Evolutionary conservation across 1,139 yeast species (phyloP).

Genomic region (Yamadazyma dendronema): DNA sequence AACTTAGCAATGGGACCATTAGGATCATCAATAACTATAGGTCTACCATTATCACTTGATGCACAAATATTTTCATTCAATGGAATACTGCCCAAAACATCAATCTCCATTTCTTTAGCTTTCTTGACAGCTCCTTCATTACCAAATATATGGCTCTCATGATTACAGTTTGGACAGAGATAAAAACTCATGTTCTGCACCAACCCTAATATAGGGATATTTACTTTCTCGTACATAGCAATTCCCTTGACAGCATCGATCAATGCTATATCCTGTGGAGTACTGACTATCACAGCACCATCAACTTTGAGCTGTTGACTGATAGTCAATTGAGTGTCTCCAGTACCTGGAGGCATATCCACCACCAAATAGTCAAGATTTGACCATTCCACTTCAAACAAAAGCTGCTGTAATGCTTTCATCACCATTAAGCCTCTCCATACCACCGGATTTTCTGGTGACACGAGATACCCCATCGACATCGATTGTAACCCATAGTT

Average conservation of each 20-base stretch:
- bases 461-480: slow-evolving; percentile 85
- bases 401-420: slow-evolving; percentile 79
- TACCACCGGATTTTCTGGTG: slow-evolving; percentile 69
- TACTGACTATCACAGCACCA: slow-evolving; percentile 80
- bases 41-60: slow-evolving; percentile 64
- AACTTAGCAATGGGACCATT: slow-evolving; percentile 27
- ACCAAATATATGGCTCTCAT: slow-evolving; percentile 76
- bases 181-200: slow-evolving; percentile 84
- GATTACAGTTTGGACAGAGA: slow-evolving; percentile 58
- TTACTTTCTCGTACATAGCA: slow-evolving; percentile 70
- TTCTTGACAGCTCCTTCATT: slow-evolving; percentile 60
- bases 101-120: slow-evolving; percentile 51
- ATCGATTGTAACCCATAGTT: slow-evolving; percentile 80
- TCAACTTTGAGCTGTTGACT: slow-evolving; percentile 75
- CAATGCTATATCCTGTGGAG: slow-evolving; percentile 85
- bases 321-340: slow-evolving; percentile 80
- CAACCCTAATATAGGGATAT: slow-evolving; percentile 73
- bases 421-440: slow-evolving; percentile 90
- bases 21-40: slow-evolving; percentile 52
- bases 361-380: slow-evolving; percentile 67
- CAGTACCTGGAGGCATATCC: slow-evolving; percentile 93
- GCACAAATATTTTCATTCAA: slow-evolving; percentile 59
- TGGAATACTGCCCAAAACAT: slow-evolving; percentile 66
- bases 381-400: slow-evolving; percentile 82
- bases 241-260: slow-evolving; percentile 82